Evolutionary conservation across 2,329 filamentous ascomycete species (phyloP).

Genomic region (Aspergillus ibericus): DNA sequence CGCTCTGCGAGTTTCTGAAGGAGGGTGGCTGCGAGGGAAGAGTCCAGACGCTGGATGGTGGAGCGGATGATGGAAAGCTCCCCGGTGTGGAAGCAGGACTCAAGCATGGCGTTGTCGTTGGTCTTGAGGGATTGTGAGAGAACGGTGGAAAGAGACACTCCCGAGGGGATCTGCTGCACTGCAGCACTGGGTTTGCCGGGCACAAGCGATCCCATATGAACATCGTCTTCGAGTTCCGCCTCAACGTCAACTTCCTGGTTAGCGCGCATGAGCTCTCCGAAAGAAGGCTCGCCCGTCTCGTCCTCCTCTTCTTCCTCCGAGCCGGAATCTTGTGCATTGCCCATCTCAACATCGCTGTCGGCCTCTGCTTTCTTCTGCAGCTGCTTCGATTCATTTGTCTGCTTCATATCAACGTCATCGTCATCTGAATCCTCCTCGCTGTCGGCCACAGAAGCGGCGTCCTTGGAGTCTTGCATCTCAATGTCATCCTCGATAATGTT

Average conservation of each 20-base stretch:
- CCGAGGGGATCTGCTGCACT: conserved; percentile 62
- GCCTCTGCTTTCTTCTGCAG: conserved; percentile 17
- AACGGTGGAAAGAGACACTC: conserved; percentile 85
- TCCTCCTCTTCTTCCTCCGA: conserved; percentile 40
- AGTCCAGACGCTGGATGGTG: conserved; percentile 89
- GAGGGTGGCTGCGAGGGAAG: conserved; percentile 73
- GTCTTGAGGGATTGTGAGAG: conserved; percentile 89
- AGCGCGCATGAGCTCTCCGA: conserved; percentile 79
- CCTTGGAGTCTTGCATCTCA: conserved; percentile 42
- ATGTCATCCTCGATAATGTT: conserved; percentile 47
- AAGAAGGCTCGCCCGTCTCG: conserved; percentile 63
- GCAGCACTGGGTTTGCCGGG: conserved; percentile 47
- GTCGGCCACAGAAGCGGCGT: conserved; percentile 32
- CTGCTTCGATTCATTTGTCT: conserved; percentile 18
- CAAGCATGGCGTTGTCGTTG: conserved; percentile 84
- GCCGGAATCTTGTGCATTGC: conserved; percentile 38
- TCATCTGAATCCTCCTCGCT: conserved; percentile 24
- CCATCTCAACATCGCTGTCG: conserved; percentile 31
- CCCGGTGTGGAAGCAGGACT: conserved; percentile 82
- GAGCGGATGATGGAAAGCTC: conserved; percentile 76
- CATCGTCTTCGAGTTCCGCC: conserved; percentile 48
- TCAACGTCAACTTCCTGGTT: conserved; percentile 74
- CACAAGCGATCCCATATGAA: conserved; percentile 46
- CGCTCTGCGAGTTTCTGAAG: conserved; percentile 83
- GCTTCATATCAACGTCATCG: conserved; percentile 20